phyloP scores from a whole-genome alignment of 768 basidiomycete species.

The Butyriboletus loyo region DNA sequence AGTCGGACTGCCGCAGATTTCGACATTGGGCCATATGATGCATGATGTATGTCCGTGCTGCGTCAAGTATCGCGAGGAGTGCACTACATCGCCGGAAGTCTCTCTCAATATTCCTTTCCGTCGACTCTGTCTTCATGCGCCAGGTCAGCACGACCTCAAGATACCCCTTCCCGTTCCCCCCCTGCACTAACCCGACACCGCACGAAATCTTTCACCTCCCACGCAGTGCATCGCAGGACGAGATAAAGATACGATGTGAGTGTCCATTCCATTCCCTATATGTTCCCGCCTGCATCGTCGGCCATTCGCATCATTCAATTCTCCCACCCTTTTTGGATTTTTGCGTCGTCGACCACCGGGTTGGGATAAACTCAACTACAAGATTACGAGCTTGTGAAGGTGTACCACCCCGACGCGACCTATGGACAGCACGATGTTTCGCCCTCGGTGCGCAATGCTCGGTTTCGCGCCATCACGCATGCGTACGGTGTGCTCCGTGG shows the following conservation, averaged over 20 bases:
- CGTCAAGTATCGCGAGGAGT: background rate
- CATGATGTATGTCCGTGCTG: too few relatives aligned
- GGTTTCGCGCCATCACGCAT: constrained; percentile 61
- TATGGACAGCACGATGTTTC: constrained; percentile 37
- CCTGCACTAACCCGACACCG: constrained; percentile 52
- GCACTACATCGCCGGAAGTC: background rate
- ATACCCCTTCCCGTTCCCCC: constrained; percentile 48
- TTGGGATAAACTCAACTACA: constrained; percentile 22
- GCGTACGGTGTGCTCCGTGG: constrained; percentile 52
- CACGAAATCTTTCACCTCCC: constrained; percentile 73
- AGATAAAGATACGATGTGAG: constrained; percentile 70
- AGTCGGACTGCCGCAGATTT: too few relatives aligned
- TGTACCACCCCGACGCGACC: constrained; percentile 68
- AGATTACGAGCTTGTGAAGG: constrained; percentile 72
- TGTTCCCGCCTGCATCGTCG: background rate
- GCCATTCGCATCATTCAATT: background rate
- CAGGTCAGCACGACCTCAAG: constrained; percentile 13
- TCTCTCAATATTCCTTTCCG: background rate
- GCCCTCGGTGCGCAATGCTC: constrained; percentile 46
- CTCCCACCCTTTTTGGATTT: background rate
- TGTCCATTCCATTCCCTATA: background rate
- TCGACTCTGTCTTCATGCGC: background rate
- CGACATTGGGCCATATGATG: too few relatives aligned
- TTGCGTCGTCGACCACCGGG: background rate
- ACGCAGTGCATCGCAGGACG: constrained; percentile 48